phyloP scores from a whole-genome alignment of 192 early-diverging fungal genomes.

The Coemansia sp. region DNA sequence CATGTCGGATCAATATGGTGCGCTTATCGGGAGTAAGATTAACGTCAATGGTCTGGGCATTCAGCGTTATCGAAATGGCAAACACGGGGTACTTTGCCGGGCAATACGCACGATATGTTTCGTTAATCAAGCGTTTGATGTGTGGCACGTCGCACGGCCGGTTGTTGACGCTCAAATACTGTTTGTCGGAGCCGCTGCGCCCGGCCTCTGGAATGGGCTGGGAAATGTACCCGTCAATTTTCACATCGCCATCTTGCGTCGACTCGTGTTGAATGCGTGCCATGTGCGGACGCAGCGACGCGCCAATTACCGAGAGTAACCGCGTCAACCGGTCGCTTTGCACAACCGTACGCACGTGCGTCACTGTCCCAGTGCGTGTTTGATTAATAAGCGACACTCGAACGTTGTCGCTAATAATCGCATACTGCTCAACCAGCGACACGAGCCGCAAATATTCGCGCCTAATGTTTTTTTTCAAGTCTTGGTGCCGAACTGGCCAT shows the following conservation, averaged over 20 bases:
- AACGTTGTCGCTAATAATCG: conserved; percentile 68
- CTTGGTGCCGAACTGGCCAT: conserved; percentile 83
- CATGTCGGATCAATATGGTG: conserved; percentile 82
- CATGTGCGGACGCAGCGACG: conserved; percentile 51
- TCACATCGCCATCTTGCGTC: conserved; percentile 11
- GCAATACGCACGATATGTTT: conserved; percentile 70
- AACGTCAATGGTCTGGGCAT: conserved; percentile 66
- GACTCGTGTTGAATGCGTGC: conserved; percentile 2
- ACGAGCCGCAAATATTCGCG: conserved; percentile 78
- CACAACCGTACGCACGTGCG: conserved; percentile 13
- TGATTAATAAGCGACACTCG: conserved; percentile 68
- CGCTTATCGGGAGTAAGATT: conserved; percentile 96
- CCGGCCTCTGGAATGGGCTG: conserved; percentile 68
- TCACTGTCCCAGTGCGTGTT: conserved; percentile 17
- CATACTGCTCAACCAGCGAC: conserved; percentile 80
- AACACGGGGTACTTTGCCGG: conserved; percentile 78
- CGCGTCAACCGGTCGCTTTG: conserved; percentile 26
- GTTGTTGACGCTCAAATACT: conserved; percentile 88
- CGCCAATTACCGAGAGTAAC: conserved; percentile 76
- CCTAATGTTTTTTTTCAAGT: conserved; percentile 82
- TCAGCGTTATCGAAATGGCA: conserved; percentile 62
- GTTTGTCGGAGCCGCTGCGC: conserved; percentile 73
- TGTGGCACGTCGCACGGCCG: conserved; percentile 85
- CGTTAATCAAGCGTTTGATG: conserved; percentile 75
- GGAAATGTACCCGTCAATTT: conserved; percentile 56